Evolutionary conservation across 257 asterid genomes (phyloP), one percentile per base, ranked within the genome.

Genomic region (Catharanthus roseus): DNA sequence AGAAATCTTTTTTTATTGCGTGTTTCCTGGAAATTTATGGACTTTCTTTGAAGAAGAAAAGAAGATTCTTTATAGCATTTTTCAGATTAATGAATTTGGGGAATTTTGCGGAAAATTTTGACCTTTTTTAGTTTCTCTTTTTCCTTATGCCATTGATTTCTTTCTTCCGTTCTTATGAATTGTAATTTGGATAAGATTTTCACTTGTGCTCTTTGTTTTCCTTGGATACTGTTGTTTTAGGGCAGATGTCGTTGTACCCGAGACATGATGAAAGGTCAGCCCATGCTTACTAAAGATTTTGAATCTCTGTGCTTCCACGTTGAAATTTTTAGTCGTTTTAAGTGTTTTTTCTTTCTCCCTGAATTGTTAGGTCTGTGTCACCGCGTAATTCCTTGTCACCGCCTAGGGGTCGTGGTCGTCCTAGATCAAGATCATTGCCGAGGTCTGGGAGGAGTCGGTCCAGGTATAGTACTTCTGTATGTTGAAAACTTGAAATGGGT

Each of bases 371-470:
- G 83, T 76, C 83, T 62, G 72, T 57, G 61, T 74, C 83, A 34
- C 83, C 80, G 16, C 79, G 39, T 21, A 54, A 58, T 29, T 79
- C 79, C 6, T 28, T 55, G 53, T 79, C 83, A 2, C 83, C 82
- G 3, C 76, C 76, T 29, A 75, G 77, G 69, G 72, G 51, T 75
- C 77, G 56, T 39, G 70, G 80, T 18, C 50, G 50, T 1, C 75
- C 80, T 28, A 79, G 83, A 31, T 79, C 80, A 38, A 75, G 80
- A 60, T 79, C 83, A 61, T 41, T 67, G 42, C 67, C 79, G 3
- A 72, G 68, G 67, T 66, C 83, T 0, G 39, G 75, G 44, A 71
- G 83, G 68, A 71, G 80, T 19, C 83, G 80, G 26, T 79, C 83
- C 57, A 66, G 83, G 83, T 74, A 45, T 19, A 10, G n/a, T 36